phyloP scores from a whole-genome alignment of 306 rosid species.

The Pyrus pyrifolia region DNA sequence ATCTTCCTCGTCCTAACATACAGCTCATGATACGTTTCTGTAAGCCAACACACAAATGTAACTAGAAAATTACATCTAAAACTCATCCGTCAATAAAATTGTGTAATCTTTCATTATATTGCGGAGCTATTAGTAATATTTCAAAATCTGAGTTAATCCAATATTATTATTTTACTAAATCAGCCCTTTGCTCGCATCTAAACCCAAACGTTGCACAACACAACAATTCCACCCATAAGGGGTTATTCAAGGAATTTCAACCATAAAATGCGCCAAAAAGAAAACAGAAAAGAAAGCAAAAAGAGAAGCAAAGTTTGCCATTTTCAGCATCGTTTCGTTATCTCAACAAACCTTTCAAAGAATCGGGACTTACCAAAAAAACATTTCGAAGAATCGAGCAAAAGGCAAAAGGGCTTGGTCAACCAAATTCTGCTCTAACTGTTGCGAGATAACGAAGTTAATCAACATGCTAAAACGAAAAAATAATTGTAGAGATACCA shows the following conservation, averaged over 20 bases:
- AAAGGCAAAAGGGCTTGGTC: not conserved
- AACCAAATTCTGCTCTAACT: constrained; percentile 9
- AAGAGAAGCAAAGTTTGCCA: not conserved
- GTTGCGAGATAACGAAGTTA: not conserved
- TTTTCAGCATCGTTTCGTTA: not conserved
- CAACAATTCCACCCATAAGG: not conserved
- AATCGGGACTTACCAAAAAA: not conserved
- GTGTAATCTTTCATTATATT: not conserved
- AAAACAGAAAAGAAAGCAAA: not conserved
- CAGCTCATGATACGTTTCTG: no score
- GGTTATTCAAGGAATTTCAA: not conserved
- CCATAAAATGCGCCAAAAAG: not conserved
- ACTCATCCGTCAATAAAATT: no score
- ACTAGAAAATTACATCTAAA: no score
- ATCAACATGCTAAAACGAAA: not conserved
- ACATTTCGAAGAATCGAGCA: not conserved
- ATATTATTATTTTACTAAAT: not conserved
- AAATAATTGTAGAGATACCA: no score
- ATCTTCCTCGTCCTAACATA: no score
- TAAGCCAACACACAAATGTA: no score
- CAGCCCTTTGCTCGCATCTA: not conserved
- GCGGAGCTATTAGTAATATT: no score
- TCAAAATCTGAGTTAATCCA: not conserved
- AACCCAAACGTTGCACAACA: not conserved
- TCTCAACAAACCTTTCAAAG: not conserved